Conservation (phyloP, 169 alveolate genomes). For the Neospora caninum region DNA sequence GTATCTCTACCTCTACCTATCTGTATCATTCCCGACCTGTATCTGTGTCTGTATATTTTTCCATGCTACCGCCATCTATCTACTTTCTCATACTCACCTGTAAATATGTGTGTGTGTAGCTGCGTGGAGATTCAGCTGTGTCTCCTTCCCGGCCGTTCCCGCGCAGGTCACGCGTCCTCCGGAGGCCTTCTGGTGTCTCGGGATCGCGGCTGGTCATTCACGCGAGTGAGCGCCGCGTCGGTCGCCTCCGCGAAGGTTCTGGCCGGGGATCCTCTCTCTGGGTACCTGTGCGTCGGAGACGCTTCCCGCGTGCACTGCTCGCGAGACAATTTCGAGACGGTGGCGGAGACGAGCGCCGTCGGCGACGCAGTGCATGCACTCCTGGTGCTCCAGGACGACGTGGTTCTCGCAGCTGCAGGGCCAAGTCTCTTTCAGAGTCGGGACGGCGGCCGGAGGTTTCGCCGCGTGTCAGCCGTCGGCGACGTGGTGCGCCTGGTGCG, state of each 20-base stretch:
- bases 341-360: not conserved
- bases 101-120: no score
- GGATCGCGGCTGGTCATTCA: not conserved
- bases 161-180: not conserved
- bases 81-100: no score
- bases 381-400: not conserved
- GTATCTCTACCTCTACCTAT: no score
- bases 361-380: not conserved
- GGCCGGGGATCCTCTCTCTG: not conserved
- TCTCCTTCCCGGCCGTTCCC: no score
- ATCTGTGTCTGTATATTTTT: no score
- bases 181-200: not conserved
- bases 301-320: not conserved
- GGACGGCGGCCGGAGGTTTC: not conserved
- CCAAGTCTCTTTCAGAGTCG: not conserved
- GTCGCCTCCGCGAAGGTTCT: not conserved
- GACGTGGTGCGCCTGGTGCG: not conserved
- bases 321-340: not conserved
- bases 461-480: not conserved
- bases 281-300: not conserved
- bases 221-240: not conserved
- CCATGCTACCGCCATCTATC: no score
- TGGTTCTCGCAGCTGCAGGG: not conserved
- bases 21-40: no score
- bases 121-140: no score